Evolutionary conservation across 23 red algal genomes (phyloP), one percentile per base, ranked within the genome.

Genomic region (Gracilariopsis chorda): DNA sequence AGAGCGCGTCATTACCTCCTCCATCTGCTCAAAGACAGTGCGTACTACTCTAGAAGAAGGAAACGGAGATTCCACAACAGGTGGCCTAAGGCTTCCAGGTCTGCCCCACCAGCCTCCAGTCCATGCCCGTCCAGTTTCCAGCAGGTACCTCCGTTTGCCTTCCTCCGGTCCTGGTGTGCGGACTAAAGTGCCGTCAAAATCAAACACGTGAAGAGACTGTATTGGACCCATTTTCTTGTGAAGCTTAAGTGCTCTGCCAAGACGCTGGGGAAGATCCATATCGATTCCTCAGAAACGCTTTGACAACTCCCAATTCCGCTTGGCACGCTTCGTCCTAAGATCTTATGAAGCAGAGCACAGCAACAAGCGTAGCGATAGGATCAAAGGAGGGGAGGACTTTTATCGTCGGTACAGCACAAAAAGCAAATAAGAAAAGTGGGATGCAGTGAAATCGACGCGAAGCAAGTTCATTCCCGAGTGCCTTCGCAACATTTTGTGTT

Each of bases 181-280:
- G 27, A 92, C 88, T 7, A 92, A 77, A 1, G 88, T 92, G 1
- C 72, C 70, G 57, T 92, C 88, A 57, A 92, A 92, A 32, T 92
- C 88, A 28, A 92, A 82, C 27, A 92, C 74, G 48, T 92, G 77
- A 20, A 92, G 64, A 29, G 88, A 58, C 4, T 74, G 78, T 48
- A 92, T 68, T 29, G 82, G 82, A 52, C 82, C 82, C 16, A 24
- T 34, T 56, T 87, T 87, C 55, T 48, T 40, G 44, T 67, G 61
- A 47, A 87, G 82, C 30, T 47, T 63, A 12, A 87, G 43, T 8
- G 60, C 82, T 23, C 47, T 87, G 0, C 42, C 62, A 16, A 87
- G 52, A 29, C 60, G 30, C 45, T 39, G 82, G 19, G 82, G 82
- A 87, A 87, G 82, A 44, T 87, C 62, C 82, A 87, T 87, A 24